Evolutionary conservation across 495 filamentous ascomycete species (phyloP).

Genomic region (Darksidea phi): DNA sequence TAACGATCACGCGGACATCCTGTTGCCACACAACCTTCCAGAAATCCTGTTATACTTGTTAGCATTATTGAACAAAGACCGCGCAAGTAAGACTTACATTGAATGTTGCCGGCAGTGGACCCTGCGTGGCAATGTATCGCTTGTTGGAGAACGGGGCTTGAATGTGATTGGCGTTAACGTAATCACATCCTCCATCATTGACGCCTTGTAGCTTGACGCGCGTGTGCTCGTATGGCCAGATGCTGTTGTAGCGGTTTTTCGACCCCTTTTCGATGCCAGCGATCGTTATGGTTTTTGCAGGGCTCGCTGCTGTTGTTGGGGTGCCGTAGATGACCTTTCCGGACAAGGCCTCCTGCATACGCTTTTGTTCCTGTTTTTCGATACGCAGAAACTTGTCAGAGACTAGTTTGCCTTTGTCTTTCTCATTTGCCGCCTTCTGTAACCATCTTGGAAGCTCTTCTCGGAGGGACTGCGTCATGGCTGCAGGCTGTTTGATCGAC

Average conservation of each 20-base stretch:
- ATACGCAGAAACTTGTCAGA: conserved; percentile 81
- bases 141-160: conserved; percentile 75
- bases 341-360: conserved; percentile 88
- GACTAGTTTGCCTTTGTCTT: conserved; percentile 73
- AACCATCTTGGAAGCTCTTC: conserved; percentile 72
- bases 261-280: conserved; percentile 91
- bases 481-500: conserved; percentile 66
- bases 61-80: conserved; percentile 34
- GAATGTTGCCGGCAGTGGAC: conserved; percentile 89
- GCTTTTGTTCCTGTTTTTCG: conserved; percentile 78
- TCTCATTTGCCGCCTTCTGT: conserved; percentile 59
- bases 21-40: conserved; percentile 98
- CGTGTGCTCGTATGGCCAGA: conserved; percentile 93
- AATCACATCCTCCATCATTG: conserved; percentile 76
- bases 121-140: conserved; percentile 93
- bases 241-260: conserved; percentile 97
- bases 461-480: conserved; percentile 49
- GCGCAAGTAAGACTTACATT: conserved; percentile 57
- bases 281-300: conserved; percentile 51
- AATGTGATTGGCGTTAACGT: conserved; percentile 91
- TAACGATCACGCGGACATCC: conserved; percentile 89
- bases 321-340: conserved; percentile 57
- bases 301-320: conserved; percentile 18
- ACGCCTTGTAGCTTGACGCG: conserved; percentile 75
- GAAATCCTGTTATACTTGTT: conserved; percentile 74